These are phyloP conservation scores for Gyrodon lividus DNA, from an alignment of 768 basidiomycete species.

Conservation along the genomic window DNA sequence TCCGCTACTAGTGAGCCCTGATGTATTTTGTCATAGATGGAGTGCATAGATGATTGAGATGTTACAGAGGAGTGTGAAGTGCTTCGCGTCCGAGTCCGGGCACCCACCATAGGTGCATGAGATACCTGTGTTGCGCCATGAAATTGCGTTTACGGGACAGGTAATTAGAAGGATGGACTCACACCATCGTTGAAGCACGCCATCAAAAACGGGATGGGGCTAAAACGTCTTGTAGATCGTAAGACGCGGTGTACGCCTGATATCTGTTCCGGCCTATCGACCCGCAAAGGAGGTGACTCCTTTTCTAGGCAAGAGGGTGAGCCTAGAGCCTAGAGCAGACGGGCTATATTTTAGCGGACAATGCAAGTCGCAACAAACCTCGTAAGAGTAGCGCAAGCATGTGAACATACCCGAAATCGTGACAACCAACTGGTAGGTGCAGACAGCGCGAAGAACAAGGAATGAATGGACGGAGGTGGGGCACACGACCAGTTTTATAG, in stretches of 20 bases:
- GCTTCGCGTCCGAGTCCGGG: constrained; percentile 18
- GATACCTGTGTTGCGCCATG: not conserved
- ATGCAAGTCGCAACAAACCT: not conserved
- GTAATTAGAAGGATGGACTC: not conserved
- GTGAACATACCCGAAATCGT: constrained; percentile 7
- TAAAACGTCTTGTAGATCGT: not conserved
- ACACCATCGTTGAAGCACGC: not conserved
- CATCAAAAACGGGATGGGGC: not conserved
- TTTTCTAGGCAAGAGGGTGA: not conserved
- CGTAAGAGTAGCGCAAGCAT: not conserved
- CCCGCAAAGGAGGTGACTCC: not conserved
- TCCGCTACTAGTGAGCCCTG: constrained; percentile 23
- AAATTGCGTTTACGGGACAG: not conserved
- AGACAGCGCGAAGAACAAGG: not conserved
- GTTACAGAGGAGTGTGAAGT: constrained; percentile 20
- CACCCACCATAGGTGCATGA: not conserved
- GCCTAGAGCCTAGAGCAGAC: not conserved
- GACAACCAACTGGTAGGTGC: not conserved
- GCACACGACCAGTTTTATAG: constrained; percentile 31
- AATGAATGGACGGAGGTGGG: not conserved
- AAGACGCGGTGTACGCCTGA: not conserved
- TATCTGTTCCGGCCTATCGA: not conserved
- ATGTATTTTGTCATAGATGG: constrained; percentile 22
- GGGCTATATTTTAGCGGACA: not conserved
- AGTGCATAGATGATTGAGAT: constrained; percentile 26